Percentiles rank a stretch among this genome's conserved stretches.
phyloP scores from a whole-genome alignment of 1,284 basidiomycete genomes.

The Pseudomicrostroma phylloplanum region DNA sequence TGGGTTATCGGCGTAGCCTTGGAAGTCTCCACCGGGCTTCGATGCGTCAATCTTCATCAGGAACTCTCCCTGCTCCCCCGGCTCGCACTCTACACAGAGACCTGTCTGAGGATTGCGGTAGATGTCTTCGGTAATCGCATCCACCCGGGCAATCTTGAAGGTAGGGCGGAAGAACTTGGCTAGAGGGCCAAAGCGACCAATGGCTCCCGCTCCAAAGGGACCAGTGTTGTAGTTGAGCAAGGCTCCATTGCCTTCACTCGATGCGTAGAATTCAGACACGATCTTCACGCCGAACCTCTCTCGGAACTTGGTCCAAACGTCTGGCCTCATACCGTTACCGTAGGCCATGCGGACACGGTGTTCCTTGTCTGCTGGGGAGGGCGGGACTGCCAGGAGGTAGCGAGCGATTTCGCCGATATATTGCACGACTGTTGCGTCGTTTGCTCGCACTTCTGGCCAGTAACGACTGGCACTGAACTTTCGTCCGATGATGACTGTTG shows the following conservation, averaged over 20 bases:
- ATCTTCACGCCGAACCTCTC: conserved; percentile 43
- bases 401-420: conserved; percentile 51
- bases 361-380: conserved; percentile 44
- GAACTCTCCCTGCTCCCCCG: conserved; percentile 48
- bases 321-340: conserved; percentile 50
- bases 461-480: conserved; percentile 49
- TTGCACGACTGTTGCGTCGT: conserved; percentile 49
- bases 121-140: conserved; percentile 50
- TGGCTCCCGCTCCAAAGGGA: conserved; percentile 48
- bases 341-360: conserved; percentile 52
- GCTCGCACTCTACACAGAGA: conserved; percentile 39
- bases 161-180: conserved; percentile 32
- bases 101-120: conserved; percentile 42
- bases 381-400: conserved; percentile 48
- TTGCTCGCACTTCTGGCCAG: conserved; percentile 47
- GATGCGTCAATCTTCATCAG: conserved; percentile 39
- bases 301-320: conserved; percentile 51
- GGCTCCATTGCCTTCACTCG: conserved; percentile 46
- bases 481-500: conserved; percentile 51
- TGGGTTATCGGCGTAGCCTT: conserved; percentile 43
- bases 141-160: conserved; percentile 45
- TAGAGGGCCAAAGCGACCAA: conserved; percentile 42
- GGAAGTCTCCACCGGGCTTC: conserved; percentile 29
- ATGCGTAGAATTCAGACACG: conserved; percentile 51
- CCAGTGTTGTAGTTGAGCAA: conserved; percentile 49